Percentiles rank a stretch among this genome's conserved stretches.
Evolutionary conservation across 148 eudicot genomes (phyloP).

Genomic region (Talinum fruticosum): DNA sequence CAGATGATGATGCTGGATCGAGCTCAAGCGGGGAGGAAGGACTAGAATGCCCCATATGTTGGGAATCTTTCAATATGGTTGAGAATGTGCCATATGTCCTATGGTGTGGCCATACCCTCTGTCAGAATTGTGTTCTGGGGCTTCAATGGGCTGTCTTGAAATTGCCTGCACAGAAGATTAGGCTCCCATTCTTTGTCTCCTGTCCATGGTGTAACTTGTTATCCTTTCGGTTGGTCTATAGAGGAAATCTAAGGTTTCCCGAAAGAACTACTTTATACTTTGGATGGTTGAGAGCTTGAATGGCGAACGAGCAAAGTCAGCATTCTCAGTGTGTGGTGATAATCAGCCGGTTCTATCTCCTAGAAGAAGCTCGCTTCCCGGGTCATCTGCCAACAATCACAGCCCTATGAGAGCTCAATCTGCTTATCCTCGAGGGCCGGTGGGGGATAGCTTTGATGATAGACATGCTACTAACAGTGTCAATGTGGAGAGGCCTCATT

Average conservation of each 20-base stretch:
- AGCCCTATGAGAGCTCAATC: constrained; percentile 27
- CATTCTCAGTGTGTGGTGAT: constrained; percentile 34
- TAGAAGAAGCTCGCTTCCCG: constrained; percentile 33
- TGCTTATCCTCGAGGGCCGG: constrained; percentile 24
- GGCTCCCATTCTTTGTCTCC: constrained; percentile 58
- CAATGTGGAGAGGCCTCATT: constrained; percentile 33
- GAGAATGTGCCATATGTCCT: constrained; percentile 64
- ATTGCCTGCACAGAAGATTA: constrained; percentile 51
- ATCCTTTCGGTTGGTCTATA: constrained; percentile 46
- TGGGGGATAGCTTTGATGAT: constrained; percentile 16
- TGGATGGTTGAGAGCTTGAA: constrained; percentile 86
- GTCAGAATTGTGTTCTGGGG: constrained; percentile 68
- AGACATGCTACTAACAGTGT: constrained; percentile 10
- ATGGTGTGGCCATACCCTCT: constrained; percentile 83
- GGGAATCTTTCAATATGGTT: constrained; percentile 54
- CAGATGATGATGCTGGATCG: constrained; percentile 66
- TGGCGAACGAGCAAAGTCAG: constrained; percentile 55
- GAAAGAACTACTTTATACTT: constrained; percentile 71
- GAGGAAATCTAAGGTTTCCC: constrained; percentile 64
- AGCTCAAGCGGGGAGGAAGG: constrained; percentile 59
- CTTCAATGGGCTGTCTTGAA: constrained; percentile 52
- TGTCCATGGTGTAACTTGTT: constrained; percentile 77
- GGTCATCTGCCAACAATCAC: constrained; percentile 21
- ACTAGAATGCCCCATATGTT: constrained; percentile 79
- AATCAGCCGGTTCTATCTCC: constrained; percentile 44